Base-by-base conservation (phyloP, 768 basidiomycete genomes). In the Ramaria sp. region DNA sequence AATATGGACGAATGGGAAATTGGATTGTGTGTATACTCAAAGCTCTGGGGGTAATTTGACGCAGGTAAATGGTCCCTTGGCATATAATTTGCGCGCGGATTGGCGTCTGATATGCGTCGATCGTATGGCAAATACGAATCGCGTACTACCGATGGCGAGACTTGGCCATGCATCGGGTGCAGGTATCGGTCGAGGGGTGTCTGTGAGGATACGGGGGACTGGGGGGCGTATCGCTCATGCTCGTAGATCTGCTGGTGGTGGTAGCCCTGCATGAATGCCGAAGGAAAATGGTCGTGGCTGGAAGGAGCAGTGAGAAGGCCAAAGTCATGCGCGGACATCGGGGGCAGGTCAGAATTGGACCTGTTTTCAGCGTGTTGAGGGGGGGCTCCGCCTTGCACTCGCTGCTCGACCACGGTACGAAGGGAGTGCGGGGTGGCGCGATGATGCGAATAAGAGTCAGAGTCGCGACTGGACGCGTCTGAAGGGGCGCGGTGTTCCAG, bases 241-340 rank as follows among this genome's bases (percentile, higher is more conserved):
- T 30, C 19, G 22, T 41, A 54, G 27, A 33, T 42, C 39, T 27
- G 27, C 3, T 45, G 46, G 17, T 56, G 42, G 30, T 56, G 54
- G 50, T 2, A 48, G 12, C 45, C 43, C 12, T 56, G 54, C 43
- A 56, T 47, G 54, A 56, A 56, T 11, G 54, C 42, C 7, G 72
- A 66, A 62, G 73, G 64, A 65, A 78, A 78, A 54, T 74, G 74
- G 63, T 72, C 69, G 58, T 76, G 74, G 52, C 75, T 66, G 57
- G 71, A 72, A 50, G 74, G 74, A 61, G 76, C 72, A 57, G 70
- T 72, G 59, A 71, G 66, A 67, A 52, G 70, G 70, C 51, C 72
- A 71, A 65, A 74, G 70, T 63, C 72, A 66, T 41, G 73, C n/a
- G n/a, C n/a, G 61, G 19, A 68, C 54, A 56, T 56, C n/a, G 19